A percentile compares a stretch with the other conserved stretches of the same genome.
Conservation (phyloP, 1,139 yeast genomes). For the Nakaseomyces nivariensis region DNA sequence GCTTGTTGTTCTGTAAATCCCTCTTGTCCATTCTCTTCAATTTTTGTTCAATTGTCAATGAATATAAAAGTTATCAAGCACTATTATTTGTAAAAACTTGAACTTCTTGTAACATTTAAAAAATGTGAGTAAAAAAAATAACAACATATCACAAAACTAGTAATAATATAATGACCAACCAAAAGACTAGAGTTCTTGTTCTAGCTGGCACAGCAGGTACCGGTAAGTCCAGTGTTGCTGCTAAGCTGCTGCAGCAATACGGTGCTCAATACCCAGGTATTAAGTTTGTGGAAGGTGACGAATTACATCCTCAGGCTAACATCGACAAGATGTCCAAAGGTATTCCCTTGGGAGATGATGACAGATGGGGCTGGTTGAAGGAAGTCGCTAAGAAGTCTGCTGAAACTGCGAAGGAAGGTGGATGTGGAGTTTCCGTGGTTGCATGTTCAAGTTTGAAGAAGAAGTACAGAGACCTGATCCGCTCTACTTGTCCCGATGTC, state of each 20-base stretch:
- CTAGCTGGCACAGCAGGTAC: slow-evolving; percentile 95
- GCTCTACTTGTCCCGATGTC: slow-evolving; percentile 30
- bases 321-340: slow-evolving; percentile 75
- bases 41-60: too few relatives aligned
- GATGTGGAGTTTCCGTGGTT: slow-evolving; percentile 40
- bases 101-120: too few relatives aligned
- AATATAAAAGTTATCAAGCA: too few relatives aligned
- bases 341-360: slow-evolving; percentile 75
- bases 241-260: slow-evolving; percentile 33
- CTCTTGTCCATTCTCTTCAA: too few relatives aligned
- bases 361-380: slow-evolving; percentile 83
- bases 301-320: slow-evolving; percentile 62
- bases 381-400: slow-evolving; percentile 39
- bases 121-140: too few relatives aligned
- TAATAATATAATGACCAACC: slow-evolving; percentile 1
- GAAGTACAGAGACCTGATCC: slow-evolving; percentile 55
- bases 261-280: slow-evolving; percentile 28
- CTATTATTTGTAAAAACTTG: too few relatives aligned
- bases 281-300: slow-evolving; percentile 77
- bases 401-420: slow-evolving; percentile 28
- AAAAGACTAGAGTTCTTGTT: slow-evolving; percentile 28
- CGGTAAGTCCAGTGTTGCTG: slow-evolving; percentile 77
- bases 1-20: too few relatives aligned
- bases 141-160: too few relatives aligned
- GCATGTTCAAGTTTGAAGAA: slow-evolving; percentile 81